Percentiles rank a stretch among this genome's conserved stretches.
Conservation (phyloP, 257 asterid species). For the Phtheirospermum japonicum region DNA sequence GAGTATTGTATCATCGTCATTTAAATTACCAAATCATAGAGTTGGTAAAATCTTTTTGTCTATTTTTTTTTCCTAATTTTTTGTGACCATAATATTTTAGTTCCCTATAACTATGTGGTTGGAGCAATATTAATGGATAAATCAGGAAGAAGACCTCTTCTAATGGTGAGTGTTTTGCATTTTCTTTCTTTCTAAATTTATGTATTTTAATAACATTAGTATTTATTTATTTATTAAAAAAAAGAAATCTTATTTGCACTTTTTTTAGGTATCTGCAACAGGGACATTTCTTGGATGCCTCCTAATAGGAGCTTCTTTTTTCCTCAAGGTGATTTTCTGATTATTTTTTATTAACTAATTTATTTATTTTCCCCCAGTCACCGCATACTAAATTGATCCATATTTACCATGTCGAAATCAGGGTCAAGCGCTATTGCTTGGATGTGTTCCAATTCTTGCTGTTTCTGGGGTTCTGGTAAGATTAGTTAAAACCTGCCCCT, state of each 20-base stretch:
- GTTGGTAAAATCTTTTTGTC: no score
- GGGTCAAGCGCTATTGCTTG: constrained; percentile 49
- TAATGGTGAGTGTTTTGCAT: constrained; percentile 43
- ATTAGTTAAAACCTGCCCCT: not conserved
- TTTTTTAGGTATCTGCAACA: constrained; percentile 62
- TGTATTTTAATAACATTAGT: not conserved
- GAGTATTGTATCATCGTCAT: not conserved
- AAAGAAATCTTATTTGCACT: not conserved
- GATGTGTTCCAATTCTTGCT: constrained; percentile 53
- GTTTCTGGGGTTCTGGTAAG: constrained; percentile 77
- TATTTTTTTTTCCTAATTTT: not conserved
- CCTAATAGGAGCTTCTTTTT: constrained; percentile 65
- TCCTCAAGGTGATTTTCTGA: constrained; percentile 52
- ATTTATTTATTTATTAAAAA: not conserved
- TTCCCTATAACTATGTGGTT: constrained; percentile 61
- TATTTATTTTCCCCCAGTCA: not conserved
- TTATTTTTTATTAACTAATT: not conserved
- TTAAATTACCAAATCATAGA: no score
- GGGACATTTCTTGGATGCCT: constrained; percentile 74
- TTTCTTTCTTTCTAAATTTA: not conserved
- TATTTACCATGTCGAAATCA: constrained; percentile 28
- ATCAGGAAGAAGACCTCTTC: constrained; percentile 80
- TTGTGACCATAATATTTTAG: constrained; percentile 31
- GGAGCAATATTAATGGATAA: constrained; percentile 81
- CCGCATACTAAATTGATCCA: not conserved